Conservation (phyloP, 2,329 filamentous ascomycete genomes). For the Pseudogymnoascus sp. region DNA sequence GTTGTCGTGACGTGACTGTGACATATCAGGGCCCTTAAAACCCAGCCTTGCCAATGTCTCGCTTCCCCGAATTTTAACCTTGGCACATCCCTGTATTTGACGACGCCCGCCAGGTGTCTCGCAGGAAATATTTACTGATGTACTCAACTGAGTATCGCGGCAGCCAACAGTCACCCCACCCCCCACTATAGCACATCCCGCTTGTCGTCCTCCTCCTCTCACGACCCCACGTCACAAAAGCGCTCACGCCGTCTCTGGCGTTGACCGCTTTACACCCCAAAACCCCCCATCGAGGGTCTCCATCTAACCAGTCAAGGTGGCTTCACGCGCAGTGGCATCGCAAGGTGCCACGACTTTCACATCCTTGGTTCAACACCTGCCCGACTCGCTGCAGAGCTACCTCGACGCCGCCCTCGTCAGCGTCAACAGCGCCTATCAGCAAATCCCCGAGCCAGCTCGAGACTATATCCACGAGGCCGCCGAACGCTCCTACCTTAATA, state of each 20-base stretch:
- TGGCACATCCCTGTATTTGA: slow-evolving; percentile 32
- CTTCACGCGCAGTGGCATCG: slow-evolving; percentile 44
- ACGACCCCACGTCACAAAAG: slow-evolving; percentile 2
- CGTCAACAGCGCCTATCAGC: slow-evolving; percentile 39
- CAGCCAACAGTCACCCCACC: neutral
- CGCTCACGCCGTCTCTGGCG: slow-evolving; percentile 1
- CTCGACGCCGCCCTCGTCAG: slow-evolving; percentile 46
- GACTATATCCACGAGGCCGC: slow-evolving; percentile 22
- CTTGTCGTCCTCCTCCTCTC: neutral
- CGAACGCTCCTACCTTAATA: slow-evolving; percentile 25
- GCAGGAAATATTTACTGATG: slow-evolving; percentile 24
- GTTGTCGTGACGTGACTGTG: neutral
- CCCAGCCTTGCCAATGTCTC: slow-evolving; percentile 1
- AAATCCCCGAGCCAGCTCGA: slow-evolving; percentile 23
- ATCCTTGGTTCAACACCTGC: slow-evolving; percentile 50
- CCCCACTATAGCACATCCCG: slow-evolving; percentile 1
- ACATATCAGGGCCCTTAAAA: neutral
- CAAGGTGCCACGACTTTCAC: slow-evolving; percentile 47
- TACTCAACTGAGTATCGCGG: slow-evolving; percentile 22
- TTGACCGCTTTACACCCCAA: neutral
- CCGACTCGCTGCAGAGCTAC: slow-evolving; percentile 43
- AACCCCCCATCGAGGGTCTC: slow-evolving; percentile 14
- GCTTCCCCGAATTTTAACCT: slow-evolving; percentile 38
- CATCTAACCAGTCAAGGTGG: slow-evolving; percentile 27
- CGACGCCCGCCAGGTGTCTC: slow-evolving; percentile 27